Conservation (phyloP, 441 rosid genomes). For the Hura crepitans region DNA sequence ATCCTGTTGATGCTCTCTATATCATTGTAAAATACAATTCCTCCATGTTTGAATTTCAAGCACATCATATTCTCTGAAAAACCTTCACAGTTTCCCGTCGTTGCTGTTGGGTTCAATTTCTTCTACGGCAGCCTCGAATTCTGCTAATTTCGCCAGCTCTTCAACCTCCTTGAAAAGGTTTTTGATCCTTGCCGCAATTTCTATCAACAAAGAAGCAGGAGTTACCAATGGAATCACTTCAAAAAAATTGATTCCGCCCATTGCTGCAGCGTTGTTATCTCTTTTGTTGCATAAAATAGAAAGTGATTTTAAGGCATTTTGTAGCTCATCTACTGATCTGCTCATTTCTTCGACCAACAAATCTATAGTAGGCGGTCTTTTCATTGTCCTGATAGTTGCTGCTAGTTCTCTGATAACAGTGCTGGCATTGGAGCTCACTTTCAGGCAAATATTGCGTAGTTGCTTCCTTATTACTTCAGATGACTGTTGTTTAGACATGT, state of each 20-base stretch:
- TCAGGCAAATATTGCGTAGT: constrained; percentile 30
- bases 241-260: constrained; percentile 21
- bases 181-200: constrained; percentile 35
- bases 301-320: constrained; percentile 29
- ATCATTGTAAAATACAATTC: not conserved
- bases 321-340: constrained; percentile 34
- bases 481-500: constrained; percentile 25
- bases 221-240: constrained; percentile 34
- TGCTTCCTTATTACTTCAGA: constrained; percentile 35
- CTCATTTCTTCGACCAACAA: constrained; percentile 38
- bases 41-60: not conserved
- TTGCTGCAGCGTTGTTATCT: constrained; percentile 3
- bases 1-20: no score
- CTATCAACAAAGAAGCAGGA: constrained; percentile 36
- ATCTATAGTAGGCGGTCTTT: constrained; percentile 31
- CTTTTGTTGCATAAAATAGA: constrained; percentile 18
- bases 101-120: constrained; percentile 19
- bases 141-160: constrained; percentile 30
- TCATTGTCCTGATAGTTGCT: constrained; percentile 33
- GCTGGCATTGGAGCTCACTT: constrained; percentile 32
- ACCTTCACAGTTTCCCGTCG: constrained; percentile 22
- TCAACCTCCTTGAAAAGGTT: constrained; percentile 30
- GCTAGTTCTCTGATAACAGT: constrained; percentile 35
- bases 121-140: constrained; percentile 24
- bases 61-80: constrained; percentile 27